Evolutionary conservation across 2,329 filamentous ascomycete genomes (phyloP).

Genomic region (Elsinoe necatrix): DNA sequence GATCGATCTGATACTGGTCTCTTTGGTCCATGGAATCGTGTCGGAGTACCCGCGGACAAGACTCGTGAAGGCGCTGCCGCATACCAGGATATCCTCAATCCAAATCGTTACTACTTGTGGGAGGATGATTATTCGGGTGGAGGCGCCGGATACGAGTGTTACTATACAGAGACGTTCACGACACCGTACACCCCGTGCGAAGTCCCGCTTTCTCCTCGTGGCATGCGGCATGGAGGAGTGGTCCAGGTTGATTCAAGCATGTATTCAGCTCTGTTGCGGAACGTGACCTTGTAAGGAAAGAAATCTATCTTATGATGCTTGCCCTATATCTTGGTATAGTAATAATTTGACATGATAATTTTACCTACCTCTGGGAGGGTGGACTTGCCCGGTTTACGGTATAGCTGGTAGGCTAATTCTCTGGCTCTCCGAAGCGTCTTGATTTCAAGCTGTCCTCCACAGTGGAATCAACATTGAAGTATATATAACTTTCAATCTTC

Average conservation of each 20-base stretch:
- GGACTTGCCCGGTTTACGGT: too few species aligned
- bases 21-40: slow-evolving; percentile 42
- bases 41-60: background rate
- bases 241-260: background rate
- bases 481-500: too few species aligned
- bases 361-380: too few species aligned
- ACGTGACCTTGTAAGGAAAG: background rate
- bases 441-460: too few species aligned
- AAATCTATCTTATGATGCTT: too few species aligned
- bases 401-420: too few species aligned
- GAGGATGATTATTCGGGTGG: background rate
- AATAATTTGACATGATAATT: too few species aligned
- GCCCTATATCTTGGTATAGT: too few species aligned
- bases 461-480: too few species aligned
- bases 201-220: background rate
- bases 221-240: slow-evolving; percentile 3
- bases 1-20: slow-evolving; percentile 43
- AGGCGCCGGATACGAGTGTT: background rate
- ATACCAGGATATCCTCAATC: slow-evolving; percentile 4
- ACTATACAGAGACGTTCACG: background rate
- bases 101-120: background rate
- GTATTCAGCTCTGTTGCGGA: background rate
- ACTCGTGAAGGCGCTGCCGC: background rate
- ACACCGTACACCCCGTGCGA: background rate
- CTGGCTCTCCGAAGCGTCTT: too few species aligned